These are phyloP conservation scores for Nitzschia inconspicua DNA, from an alignment of 108 stramenopile species.

Conservation along the genomic window DNA sequence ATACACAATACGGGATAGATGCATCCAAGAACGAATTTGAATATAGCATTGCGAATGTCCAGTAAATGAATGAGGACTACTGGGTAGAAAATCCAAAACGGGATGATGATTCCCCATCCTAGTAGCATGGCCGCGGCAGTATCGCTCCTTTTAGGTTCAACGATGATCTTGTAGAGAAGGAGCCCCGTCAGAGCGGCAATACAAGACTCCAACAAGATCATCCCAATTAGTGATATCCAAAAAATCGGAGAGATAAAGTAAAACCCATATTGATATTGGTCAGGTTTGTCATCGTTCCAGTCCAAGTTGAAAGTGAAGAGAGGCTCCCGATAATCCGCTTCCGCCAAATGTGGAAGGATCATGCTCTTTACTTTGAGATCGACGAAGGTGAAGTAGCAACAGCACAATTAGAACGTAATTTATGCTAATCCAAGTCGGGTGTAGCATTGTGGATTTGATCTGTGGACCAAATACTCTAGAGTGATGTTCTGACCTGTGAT, in stretches of 20 bases:
- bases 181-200: slow-evolving; percentile 6
- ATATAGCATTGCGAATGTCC: slow-evolving; percentile 23
- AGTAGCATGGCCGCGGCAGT: neutral
- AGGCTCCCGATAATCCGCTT: slow-evolving; percentile 15
- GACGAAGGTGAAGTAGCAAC: no score
- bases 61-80: neutral
- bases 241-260: neutral
- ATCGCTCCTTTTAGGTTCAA: slow-evolving; percentile 2
- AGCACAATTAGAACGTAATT: no score
- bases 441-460: no score
- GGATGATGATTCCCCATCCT: slow-evolving; percentile 17
- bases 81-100: slow-evolving; percentile 13
- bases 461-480: no score
- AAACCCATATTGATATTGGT: neutral
- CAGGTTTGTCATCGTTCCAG: neutral
- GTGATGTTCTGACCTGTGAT: no score
- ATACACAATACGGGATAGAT: slow-evolving; percentile 27
- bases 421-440: no score
- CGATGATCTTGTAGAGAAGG: slow-evolving; percentile 8
- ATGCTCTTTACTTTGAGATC: no score
- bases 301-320: slow-evolving; percentile 1
- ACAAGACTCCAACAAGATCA: neutral
- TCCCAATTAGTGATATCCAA: slow-evolving; percentile 12
- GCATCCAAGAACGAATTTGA: slow-evolving; percentile 35
- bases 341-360: neutral